Base-by-base conservation (phyloP, 495 filamentous ascomycete genomes). In the Neurospora tetraspora region DNA sequence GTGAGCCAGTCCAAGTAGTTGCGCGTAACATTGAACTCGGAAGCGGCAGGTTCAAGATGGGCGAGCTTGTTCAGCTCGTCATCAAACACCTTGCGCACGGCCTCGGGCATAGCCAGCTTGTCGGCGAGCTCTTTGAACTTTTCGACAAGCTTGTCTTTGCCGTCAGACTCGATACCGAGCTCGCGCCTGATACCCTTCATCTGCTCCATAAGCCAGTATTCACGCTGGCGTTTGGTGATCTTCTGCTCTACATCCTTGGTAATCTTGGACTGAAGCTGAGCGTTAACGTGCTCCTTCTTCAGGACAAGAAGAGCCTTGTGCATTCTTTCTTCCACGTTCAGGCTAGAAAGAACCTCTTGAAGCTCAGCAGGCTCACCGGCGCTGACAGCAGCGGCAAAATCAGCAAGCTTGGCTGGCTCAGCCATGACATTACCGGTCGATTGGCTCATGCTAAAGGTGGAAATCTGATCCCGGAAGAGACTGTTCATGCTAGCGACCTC, bases 1-100 rank as follows among this genome's bases (percentile, higher is more conserved):
- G 96, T 98, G 68, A 99, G 85, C 96, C 96, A 98, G 80, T 99
- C 96, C 53, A 99, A 86, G 82, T 99, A 99, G 81, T 98, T 99
- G 69, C 96, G 88, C n/a, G 96, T 99, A 68, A 99, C 96, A 76
- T 98, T 99, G 81, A 98, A 98, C 78, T 98, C 96, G 1, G 94
- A 98, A 1, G 96, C 96, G 16, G 94, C 94, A 16, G 95, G 92
- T 79, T 98, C 96, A 42, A 98, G 83, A 81, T 98, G 95, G 14
- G 93, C 92, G 61, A 99, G 88, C 82, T 98, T 99, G 82, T 94
- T 98, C 72, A 99, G 85, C 78, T 99, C 96, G 79, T 99, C 96
- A 73, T 99, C 96, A 75, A 98, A 99, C 18, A 98, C 94, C 82
- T 97, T 98, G 79, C 92, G 94, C 61, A 99, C 94, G 5, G 90